These are phyloP conservation scores for Castanopsis chinensis DNA, from an alignment of 306 rosid genomes.

Conservation along the genomic window DNA sequence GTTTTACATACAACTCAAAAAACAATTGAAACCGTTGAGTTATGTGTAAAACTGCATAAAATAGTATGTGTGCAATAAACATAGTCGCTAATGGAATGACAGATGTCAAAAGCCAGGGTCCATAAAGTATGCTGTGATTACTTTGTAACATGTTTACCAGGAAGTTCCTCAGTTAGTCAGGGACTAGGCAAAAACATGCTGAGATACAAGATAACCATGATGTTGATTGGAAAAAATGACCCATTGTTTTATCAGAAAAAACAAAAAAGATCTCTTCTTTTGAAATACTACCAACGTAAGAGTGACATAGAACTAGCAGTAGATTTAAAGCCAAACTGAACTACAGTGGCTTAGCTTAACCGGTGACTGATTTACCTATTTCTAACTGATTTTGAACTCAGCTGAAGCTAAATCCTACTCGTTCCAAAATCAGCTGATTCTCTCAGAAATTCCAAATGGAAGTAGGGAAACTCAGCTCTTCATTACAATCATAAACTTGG, in stretches of 20 bases:
- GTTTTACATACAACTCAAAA: too few species aligned
- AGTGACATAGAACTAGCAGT: constrained; percentile 22
- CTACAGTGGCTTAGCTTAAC: constrained; percentile 24
- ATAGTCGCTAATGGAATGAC: too few species aligned
- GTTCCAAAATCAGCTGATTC: constrained; percentile 15
- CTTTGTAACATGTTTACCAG: background rate
- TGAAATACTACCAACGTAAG: constrained; percentile 19
- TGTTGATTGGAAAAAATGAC: background rate
- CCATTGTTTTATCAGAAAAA: too few species aligned
- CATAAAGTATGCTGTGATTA: background rate
- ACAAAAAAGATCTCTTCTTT: background rate
- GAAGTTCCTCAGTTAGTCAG: background rate
- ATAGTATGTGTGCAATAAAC: too few species aligned
- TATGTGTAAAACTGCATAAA: too few species aligned
- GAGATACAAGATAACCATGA: background rate
- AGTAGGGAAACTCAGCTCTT: constrained; percentile 58
- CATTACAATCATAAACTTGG: constrained; percentile 49
- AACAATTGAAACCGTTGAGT: too few species aligned
- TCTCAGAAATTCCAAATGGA: constrained; percentile 77
- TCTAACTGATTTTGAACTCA: constrained; percentile 24
- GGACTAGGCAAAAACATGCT: background rate
- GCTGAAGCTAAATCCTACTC: background rate
- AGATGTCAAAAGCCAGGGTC: background rate
- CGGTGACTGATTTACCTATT: background rate
- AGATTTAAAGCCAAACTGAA: constrained; percentile 30